Conservation (phyloP, 495 filamentous ascomycete genomes). For the Physcia stellaris region DNA sequence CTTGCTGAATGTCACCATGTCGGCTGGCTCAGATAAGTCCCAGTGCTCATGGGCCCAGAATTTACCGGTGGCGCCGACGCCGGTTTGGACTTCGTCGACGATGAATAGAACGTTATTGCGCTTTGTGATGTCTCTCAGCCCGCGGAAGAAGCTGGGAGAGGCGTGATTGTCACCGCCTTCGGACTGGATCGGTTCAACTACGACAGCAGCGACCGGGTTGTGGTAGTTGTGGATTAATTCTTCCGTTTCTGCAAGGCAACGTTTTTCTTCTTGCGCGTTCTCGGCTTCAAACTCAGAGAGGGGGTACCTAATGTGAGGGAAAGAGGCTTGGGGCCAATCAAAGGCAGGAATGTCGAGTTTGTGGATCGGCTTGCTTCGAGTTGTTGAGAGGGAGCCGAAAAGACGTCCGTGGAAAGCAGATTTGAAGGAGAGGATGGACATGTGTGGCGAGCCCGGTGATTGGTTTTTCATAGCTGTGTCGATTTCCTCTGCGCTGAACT, state of each 20-base stretch:
- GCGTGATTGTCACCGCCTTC: slow-evolving; percentile 99
- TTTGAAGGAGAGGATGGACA: slow-evolving; percentile 90
- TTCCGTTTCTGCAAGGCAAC: slow-evolving; percentile 82
- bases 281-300: slow-evolving; percentile 70
- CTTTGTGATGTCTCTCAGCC: slow-evolving; percentile 73
- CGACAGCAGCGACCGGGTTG: slow-evolving; percentile 74
- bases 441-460: slow-evolving; percentile 62
- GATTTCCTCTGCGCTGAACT: slow-evolving; percentile 77
- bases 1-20: slow-evolving; percentile 98
- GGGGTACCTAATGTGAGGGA: slow-evolving; percentile 83
- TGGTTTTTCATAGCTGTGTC: slow-evolving; percentile 73
- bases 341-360: slow-evolving; percentile 98
- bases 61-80: slow-evolving; percentile 86
- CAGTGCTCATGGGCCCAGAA: slow-evolving; percentile 99
- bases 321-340: slow-evolving; percentile 93
- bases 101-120: slow-evolving; percentile 83
- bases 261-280: slow-evolving; percentile 71
- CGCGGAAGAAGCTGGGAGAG: slow-evolving; percentile 80
- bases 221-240: slow-evolving; percentile 70
- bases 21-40: slow-evolving; percentile 69
- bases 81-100: slow-evolving; percentile 97
- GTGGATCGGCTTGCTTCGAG: slow-evolving; percentile 92
- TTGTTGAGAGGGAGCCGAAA: slow-evolving; percentile 85
- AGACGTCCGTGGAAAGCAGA: slow-evolving; percentile 90
- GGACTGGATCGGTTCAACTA: slow-evolving; percentile 94